These are phyloP conservation scores for Pulveroboletus sp. DNA, from an alignment of 768 basidiomycete genomes.

Conservation along the genomic window DNA sequence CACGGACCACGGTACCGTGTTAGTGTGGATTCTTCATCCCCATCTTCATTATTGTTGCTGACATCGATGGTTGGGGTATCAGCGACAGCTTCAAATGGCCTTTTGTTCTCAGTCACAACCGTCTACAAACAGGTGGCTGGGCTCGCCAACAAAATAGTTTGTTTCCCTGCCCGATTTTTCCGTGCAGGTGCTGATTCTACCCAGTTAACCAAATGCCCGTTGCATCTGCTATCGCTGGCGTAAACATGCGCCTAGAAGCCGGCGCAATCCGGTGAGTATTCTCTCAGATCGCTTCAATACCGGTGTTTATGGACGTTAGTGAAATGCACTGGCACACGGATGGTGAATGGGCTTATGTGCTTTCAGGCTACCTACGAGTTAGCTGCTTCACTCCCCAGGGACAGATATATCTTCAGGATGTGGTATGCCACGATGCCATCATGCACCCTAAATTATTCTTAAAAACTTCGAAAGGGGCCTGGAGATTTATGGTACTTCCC, in stretches of 20 bases:
- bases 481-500: conserved; percentile 62
- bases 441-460: conserved; percentile 18
- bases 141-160: conserved; percentile 57
- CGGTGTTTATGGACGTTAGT: conserved; percentile 19
- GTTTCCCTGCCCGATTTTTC: conserved; percentile 4
- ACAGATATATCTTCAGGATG: conserved; percentile 48
- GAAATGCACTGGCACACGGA: conserved; percentile 45
- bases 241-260: conserved; percentile 40
- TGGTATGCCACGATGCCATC: conserved; percentile 34
- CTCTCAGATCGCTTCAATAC: not conserved
- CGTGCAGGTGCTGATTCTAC: not conserved
- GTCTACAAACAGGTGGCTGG: conserved; percentile 62
- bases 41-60: not conserved
- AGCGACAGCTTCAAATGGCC: conserved; percentile 60
- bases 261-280: conserved; percentile 38
- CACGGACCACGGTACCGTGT: conserved; percentile 56
- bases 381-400: conserved; percentile 52
- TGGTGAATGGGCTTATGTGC: conserved; percentile 51
- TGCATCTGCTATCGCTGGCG: conserved; percentile 37
- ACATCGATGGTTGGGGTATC: not conserved
- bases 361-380: conserved; percentile 46
- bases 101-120: conserved; percentile 56
- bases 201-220: conserved; percentile 39
- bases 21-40: conserved; percentile 8
- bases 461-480: conserved; percentile 18